A percentile compares a stretch with the other conserved stretches of the same genome.
phyloP scores from a whole-genome alignment of 2,329 filamentous ascomycete genomes.

The Penicillium sp. region DNA sequence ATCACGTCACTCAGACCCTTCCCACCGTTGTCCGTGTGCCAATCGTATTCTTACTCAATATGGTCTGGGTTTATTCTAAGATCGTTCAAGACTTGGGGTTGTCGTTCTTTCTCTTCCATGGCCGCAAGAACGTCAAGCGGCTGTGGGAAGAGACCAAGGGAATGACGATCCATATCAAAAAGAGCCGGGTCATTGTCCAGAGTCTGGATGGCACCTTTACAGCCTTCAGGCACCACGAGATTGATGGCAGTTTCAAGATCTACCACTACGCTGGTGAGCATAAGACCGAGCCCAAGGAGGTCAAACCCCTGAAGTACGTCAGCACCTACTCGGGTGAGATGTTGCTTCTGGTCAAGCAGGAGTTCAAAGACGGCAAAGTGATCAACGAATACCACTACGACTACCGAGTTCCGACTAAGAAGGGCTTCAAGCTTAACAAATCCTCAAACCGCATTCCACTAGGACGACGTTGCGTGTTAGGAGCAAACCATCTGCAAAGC shows the following conservation, averaged over 20 bases:
- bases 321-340: constrained; percentile 51
- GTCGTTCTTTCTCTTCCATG: constrained; percentile 50
- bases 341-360: constrained; percentile 45
- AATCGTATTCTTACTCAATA: constrained; percentile 43
- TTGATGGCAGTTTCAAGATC: constrained; percentile 41
- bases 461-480: constrained; percentile 48
- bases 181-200: constrained; percentile 48
- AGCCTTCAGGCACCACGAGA: constrained; percentile 46
- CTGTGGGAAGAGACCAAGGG: constrained; percentile 52
- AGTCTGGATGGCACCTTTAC: constrained; percentile 50
- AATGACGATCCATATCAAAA: constrained; percentile 48
- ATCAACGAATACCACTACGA: constrained; percentile 53
- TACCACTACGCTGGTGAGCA: constrained; percentile 42
- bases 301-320: constrained; percentile 44
- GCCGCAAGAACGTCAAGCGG: constrained; percentile 48
- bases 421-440: constrained; percentile 25
- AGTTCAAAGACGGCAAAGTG: constrained; percentile 45
- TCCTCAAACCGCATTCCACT: constrained; percentile 42
- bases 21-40: constrained; percentile 38
- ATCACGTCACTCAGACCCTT: constrained; percentile 42
- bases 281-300: constrained; percentile 46
- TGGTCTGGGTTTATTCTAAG: constrained; percentile 51
- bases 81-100: constrained; percentile 45
- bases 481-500: constrained; percentile 46
- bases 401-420: constrained; percentile 31